Base-by-base conservation (phyloP, 352 stramenopile genomes). In the Phytopythium montanum region DNA sequence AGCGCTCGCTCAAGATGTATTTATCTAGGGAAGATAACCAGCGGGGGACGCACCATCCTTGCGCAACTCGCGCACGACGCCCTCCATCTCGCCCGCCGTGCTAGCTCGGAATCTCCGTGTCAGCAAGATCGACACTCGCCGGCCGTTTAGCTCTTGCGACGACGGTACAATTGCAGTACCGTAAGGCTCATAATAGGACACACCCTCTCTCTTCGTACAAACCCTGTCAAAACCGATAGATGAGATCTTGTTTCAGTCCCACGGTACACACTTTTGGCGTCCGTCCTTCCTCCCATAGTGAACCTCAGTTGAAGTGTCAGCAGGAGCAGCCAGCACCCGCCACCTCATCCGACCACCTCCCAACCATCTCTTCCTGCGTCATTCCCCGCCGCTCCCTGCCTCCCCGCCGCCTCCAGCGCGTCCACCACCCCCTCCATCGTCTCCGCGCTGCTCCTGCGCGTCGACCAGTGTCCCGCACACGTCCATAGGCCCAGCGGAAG, bases 21-120 rank as follows among this genome's bases (percentile, higher is more conserved):
- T 21, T 18, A 23, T 6, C 14, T 34, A 0, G 5, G 1, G 23
- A 2, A 16, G 9, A 46, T 7, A 23, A 38, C 25, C 34, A 28
- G 41, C 21, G 5, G 13, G 48, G 25, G 48, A 39, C 65, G 39
- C 73, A 92, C 85, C 85, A 58, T 94, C 85, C 31, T 86, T 79
- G 29, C 76, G 68, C 46, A 94, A 69, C 73, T 92, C 81, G 53
- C 80, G 78, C 58, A 91, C 82, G 26, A 91, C 65, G 19, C 55
- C 64, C 61, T 94, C 79, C 81, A 91, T 91, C 19, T n/a, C 76
- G 18, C 4, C 44, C 26, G 36, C 48, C 45, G 14, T 10, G 3
- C 48, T 21, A 1, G 9, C 14, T 33, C 49, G 49, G 1, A 9
- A 34, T 1, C 29, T n/a, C 26, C 28, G 28, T 26, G 16, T 10